A percentile compares a stretch with the other conserved stretches of the same genome.
Conservation (phyloP, 2,329 filamentous ascomycete species). For the Botrytis sinoallii region DNA sequence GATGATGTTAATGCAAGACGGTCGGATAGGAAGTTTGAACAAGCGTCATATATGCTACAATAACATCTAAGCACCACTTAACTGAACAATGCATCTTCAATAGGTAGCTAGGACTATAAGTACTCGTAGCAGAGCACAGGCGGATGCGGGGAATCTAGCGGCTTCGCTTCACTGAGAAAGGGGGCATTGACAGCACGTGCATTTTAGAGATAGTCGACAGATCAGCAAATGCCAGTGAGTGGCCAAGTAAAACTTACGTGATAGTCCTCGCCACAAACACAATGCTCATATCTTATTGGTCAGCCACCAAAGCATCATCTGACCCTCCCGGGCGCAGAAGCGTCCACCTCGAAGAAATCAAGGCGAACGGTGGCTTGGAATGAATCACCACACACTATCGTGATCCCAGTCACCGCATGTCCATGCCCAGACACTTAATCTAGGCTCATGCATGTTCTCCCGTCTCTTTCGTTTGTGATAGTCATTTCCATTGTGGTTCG, state of each 20-base stretch:
- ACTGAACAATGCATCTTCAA: background rate
- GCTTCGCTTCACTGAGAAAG: background rate
- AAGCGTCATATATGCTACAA: background rate
- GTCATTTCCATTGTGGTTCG: background rate
- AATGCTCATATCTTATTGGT: background rate
- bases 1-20: background rate
- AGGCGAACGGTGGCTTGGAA: slow-evolving; percentile 12
- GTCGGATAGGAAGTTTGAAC: background rate
- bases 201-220: background rate
- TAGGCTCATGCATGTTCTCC: slow-evolving; percentile 7
- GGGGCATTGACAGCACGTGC: background rate
- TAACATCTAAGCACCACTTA: background rate
- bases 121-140: background rate
- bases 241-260: background rate
- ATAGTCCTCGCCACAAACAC: background rate
- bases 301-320: background rate
- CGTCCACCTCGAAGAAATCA: background rate
- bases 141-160: background rate
- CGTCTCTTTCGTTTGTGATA: slow-evolving; percentile 3
- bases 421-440: slow-evolving; percentile 2
- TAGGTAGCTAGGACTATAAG: background rate
- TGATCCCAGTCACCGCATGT: slow-evolving; percentile 9
- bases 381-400: background rate
- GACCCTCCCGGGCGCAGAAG: background rate
- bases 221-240: background rate